Percentiles rank a stretch among this genome's conserved stretches.
Evolutionary conservation across 768 basidiomycete species (phyloP).

Genomic region (Xerocomus potaroensis): DNA sequence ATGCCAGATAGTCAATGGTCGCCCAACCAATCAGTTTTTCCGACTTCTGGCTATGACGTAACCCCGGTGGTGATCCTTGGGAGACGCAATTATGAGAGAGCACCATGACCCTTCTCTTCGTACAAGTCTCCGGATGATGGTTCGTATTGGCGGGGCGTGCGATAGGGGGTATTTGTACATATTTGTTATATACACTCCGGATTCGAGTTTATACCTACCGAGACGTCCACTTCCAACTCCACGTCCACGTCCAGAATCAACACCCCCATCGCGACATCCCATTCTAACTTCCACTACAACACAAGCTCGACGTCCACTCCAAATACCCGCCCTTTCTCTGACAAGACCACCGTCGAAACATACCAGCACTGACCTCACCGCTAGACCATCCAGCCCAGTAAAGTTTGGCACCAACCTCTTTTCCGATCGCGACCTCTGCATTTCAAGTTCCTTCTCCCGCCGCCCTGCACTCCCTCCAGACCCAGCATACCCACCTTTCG

Average conservation of each 20-base stretch:
- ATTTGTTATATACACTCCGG: conserved; percentile 9
- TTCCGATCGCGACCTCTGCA: conserved; percentile 18
- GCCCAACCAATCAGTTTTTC: no score
- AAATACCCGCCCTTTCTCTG: conserved; percentile 8
- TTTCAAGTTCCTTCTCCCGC: conserved; percentile 23
- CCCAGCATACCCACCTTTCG: neutral
- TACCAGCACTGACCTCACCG: conserved; percentile 22
- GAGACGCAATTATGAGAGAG: no score
- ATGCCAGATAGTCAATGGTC: no score
- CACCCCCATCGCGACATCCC: conserved; percentile 20
- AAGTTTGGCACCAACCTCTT: conserved; percentile 10
- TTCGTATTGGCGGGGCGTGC: neutral
- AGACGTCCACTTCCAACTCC: conserved; percentile 29
- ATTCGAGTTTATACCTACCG: conserved; percentile 21
- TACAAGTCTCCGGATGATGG: conserved; percentile 84
- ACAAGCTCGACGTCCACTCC: conserved; percentile 22
- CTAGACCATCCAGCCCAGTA: conserved; percentile 18
- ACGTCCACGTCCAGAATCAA: conserved; percentile 25
- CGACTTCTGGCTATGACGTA: no score
- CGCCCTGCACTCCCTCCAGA: conserved; percentile 15
- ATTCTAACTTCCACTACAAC: conserved; percentile 11
- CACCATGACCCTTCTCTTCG: no score
- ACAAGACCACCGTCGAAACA: conserved; percentile 12
- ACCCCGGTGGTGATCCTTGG: no score
- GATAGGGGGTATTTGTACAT: conserved; percentile 21